phyloP scores from a whole-genome alignment of 2,329 filamentous ascomycete genomes.

The Alternaria arborescens region DNA sequence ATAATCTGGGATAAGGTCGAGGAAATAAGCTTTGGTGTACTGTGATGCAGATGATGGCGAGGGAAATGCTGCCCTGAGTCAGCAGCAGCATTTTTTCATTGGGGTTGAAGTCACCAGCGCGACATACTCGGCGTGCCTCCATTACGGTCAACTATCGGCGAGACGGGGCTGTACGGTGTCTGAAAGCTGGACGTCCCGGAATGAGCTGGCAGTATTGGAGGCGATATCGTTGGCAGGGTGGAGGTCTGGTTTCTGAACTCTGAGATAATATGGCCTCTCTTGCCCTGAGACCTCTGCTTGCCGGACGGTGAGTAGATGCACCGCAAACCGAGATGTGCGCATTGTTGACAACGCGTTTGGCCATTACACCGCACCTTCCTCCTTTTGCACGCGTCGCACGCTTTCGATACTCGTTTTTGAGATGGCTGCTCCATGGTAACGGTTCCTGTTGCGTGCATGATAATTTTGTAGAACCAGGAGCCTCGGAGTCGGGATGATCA shows the following conservation, averaged over 20 bases:
- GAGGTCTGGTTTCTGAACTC: constrained; percentile 50
- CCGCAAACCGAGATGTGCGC: constrained; percentile 52
- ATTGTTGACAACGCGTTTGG: constrained; percentile 53
- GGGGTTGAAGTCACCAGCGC: not conserved
- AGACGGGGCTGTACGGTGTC: constrained; percentile 20
- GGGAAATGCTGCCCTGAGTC: constrained; percentile 25
- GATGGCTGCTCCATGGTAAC: constrained; percentile 35
- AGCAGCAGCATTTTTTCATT: constrained; percentile 11
- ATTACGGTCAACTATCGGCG: constrained; percentile 26
- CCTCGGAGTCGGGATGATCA: constrained; percentile 17
- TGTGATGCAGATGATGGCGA: constrained; percentile 26
- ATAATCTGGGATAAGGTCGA: constrained; percentile 57
- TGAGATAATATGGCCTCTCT: constrained; percentile 54
- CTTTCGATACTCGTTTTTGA: constrained; percentile 49
- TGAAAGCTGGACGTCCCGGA: constrained; percentile 19
- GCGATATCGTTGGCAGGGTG: constrained; percentile 25
- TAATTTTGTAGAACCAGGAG: constrained; percentile 17
- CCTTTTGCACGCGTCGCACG: constrained; percentile 59
- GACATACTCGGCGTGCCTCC: constrained; percentile 32
- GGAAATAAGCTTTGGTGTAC: constrained; percentile 49
- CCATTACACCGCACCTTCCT: constrained; percentile 60
- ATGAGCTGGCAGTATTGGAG: constrained; percentile 38
- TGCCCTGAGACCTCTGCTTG: constrained; percentile 50
- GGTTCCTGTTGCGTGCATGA: constrained; percentile 30
- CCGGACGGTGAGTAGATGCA: constrained; percentile 56